Base-by-base conservation (phyloP, 768 basidiomycete genomes). In the Tricholoma sp. region DNA sequence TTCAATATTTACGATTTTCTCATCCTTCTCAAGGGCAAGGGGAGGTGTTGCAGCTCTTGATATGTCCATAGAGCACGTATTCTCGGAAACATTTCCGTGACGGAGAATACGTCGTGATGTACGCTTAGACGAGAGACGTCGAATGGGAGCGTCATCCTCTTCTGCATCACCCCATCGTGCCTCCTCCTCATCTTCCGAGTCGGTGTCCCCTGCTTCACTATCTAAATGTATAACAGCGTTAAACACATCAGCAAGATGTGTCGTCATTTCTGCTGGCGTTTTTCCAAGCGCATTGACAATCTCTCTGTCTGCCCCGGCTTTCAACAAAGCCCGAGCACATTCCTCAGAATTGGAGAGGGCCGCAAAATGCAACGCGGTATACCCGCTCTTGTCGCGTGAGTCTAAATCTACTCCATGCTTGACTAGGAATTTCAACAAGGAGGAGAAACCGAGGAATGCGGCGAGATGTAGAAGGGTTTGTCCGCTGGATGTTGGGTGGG, bases 401-500 rank as follows among this genome's bases (percentile, higher is more conserved):
- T 98, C 93, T 54, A 94, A 62, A 66, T 94, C 91, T 35, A 88
- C 84, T 6, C 80, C 83, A 54, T 82, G 88, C 4, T 76, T 71
- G 56, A 96, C 73, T 56, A 99, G 77, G 72, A 90, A 91, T 46
- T 75, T 66, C 16, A 86, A 80, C 31, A 98, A 80, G 5, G 82
- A 74, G 8, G 82, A 73, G 69, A 91, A 91, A 29, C 86, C 86
- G 56, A 94, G 82, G 66, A 92, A 85, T 5, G 85, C 78, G 1
- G 94, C 88, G 45, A 98, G 76, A 69, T 99, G 96, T 10, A 98
- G 83, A 4, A 99, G 73, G 0, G 93, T 95, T 66, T 98, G 95
- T 22, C 90, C 89, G 53, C 79, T 81, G 55, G 80, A 65, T 47
- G 88, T 90, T 41, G 81, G 67, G 64, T 88, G 82, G 10, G 89